Conservation (phyloP, 208 protist genomes). For the Angomonas ambiguus region DNA sequence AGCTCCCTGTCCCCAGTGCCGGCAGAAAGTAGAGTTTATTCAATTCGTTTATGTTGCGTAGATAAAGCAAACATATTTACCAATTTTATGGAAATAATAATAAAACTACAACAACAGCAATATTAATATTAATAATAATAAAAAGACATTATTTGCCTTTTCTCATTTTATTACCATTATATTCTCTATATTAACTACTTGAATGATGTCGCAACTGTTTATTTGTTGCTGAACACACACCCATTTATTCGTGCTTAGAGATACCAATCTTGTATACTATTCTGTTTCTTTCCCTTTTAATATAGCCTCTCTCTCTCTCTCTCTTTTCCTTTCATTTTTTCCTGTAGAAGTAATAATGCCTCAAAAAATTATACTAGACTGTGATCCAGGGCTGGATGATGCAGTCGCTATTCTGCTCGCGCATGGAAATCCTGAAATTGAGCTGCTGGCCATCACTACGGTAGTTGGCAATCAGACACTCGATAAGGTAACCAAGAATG, state of each 20-base stretch:
- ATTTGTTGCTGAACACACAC: too few relatives aligned
- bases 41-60: constrained; percentile 57
- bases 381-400: constrained; percentile 84
- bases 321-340: neutral
- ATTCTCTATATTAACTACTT: too few relatives aligned
- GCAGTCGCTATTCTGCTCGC: constrained; percentile 75
- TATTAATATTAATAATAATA: neutral
- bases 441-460: constrained; percentile 76
- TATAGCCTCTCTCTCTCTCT: too few relatives aligned
- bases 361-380: constrained; percentile 73
- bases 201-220: too few relatives aligned
- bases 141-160: constrained; percentile 19
- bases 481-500: constrained; percentile 77
- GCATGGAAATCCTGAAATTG: constrained; percentile 47
- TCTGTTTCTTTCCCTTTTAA: constrained; percentile 2
- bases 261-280: neutral
- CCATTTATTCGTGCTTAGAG: neutral
- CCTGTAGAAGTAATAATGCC: constrained; percentile 23
- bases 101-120: neutral
- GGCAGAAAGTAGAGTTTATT: constrained; percentile 28
- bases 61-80: constrained; percentile 6
- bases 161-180: too few relatives aligned
- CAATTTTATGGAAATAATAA: too few relatives aligned
- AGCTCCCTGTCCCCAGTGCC: constrained; percentile 43
- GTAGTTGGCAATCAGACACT: constrained; percentile 79